Evolutionary conservation across 1,284 basidiomycete species (phyloP).

Genomic region (Naganishia sp.): DNA sequence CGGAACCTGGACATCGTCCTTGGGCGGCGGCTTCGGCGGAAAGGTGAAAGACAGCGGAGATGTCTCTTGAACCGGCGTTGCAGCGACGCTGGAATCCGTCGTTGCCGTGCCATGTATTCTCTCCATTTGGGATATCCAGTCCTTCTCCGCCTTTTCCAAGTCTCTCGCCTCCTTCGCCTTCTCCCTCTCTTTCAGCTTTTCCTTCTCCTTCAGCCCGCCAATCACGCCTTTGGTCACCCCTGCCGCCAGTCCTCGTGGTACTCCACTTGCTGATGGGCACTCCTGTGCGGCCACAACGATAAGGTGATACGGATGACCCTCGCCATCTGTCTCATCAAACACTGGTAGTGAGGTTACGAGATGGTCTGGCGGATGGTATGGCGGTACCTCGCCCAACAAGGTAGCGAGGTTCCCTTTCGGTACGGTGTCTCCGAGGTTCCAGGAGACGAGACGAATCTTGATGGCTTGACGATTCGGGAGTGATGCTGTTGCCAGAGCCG

Average conservation of each 20-base stretch:
- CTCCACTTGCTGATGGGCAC: constrained; percentile 52
- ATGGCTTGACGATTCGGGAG: constrained; percentile 44
- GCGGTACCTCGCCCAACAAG: constrained; percentile 55
- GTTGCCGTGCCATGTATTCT: constrained; percentile 18
- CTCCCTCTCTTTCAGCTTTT: constrained; percentile 38
- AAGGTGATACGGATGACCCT: constrained; percentile 57
- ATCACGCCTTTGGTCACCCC: constrained; percentile 52
- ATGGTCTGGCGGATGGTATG: constrained; percentile 40
- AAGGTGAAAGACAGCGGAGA: constrained; percentile 14
- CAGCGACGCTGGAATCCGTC: constrained; percentile 4
- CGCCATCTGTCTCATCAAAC: constrained; percentile 40
- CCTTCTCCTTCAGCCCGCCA: constrained; percentile 40
- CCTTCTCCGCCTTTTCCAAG: constrained; percentile 32
- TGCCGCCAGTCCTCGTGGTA: constrained; percentile 51
- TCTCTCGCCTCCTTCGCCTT: constrained; percentile 29
- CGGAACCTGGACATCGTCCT: not conserved
- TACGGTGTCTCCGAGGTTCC: constrained; percentile 58
- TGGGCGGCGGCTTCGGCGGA: constrained; percentile 7
- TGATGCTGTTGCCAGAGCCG: not conserved
- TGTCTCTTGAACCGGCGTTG: constrained; percentile 18
- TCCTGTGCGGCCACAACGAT: constrained; percentile 58
- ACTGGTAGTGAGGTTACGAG: constrained; percentile 36
- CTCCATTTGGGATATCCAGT: constrained; percentile 18
- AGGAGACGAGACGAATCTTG: constrained; percentile 57
- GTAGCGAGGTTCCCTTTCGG: constrained; percentile 57